These are phyloP conservation scores for Monosporascus sp. DNA, from an alignment of 2,329 filamentous ascomycete species.

Conservation along the genomic window DNA sequence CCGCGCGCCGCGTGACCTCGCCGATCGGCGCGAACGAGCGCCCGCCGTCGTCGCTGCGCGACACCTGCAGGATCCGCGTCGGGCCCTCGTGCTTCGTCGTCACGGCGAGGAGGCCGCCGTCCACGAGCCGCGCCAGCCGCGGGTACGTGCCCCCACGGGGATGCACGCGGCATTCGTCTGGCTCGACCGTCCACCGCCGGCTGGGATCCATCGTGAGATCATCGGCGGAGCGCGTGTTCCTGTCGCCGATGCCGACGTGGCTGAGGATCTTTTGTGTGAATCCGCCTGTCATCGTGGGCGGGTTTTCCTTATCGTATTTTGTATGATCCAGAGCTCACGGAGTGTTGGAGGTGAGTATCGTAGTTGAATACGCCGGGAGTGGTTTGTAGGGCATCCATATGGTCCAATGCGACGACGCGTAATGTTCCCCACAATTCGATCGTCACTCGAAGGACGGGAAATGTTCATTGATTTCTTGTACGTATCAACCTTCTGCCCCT, in stretches of 20 bases:
- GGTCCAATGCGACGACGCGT: not conserved
- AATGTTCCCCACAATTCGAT: not conserved
- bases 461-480: not conserved
- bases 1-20: conserved; percentile 35
- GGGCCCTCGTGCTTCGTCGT: conserved; percentile 35
- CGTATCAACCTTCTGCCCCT: too few species aligned
- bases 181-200: conserved; percentile 30
- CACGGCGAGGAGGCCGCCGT: conserved; percentile 40
- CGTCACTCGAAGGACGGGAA: not conserved
- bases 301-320: too few species aligned
- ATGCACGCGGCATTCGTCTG: conserved; percentile 39
- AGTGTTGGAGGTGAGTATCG: too few species aligned
- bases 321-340: not conserved
- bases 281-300: not conserved
- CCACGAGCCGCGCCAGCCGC: conserved; percentile 36
- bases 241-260: conserved; percentile 6
- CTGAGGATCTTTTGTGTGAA: conserved; percentile 8
- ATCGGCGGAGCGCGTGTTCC: not conserved
- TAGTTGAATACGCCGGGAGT: too few species aligned
- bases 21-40: conserved; percentile 33
- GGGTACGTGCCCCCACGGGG: conserved; percentile 38
- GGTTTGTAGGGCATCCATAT: too few species aligned
- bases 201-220: not conserved
- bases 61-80: conserved; percentile 34
- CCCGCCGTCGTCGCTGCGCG: conserved; percentile 37